Base-by-base conservation (phyloP, 331 rosid genomes). In the Pyracantha coccinea region DNA sequence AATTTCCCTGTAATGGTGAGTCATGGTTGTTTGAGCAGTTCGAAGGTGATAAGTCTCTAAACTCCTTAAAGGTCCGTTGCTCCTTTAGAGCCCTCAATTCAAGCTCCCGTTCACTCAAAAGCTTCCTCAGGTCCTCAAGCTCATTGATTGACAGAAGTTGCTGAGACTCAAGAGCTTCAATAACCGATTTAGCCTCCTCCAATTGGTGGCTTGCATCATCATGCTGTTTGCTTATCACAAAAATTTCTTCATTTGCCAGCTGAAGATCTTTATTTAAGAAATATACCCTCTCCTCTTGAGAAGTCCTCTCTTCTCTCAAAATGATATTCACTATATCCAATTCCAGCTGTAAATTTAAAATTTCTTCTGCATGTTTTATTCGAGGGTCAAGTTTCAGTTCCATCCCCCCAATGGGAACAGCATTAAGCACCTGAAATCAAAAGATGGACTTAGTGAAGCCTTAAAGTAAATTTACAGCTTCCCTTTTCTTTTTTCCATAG, bases 131-230 rank as follows among this genome's bases (percentile, higher is more conserved):
- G 28, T 87, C 96, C 77, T 92, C 99, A 66, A 87, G 74, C 84
- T 90, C 97, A 82, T 81, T 82, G 78, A 92, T 85, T 50, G 96
- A 85, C 79, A 87, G 69, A 83, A 90, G 55, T 69, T 94, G 97
- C 73, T 94, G 97, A 24, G 96, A 85, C 66, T 92, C 97, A 25
- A 94, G 82, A 75, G 96, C 97, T 76, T 88, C 97, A 79, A 90
- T 81, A 64, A 92, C 74, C 25, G 89, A 85, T 77, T 90, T 94
- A 53, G 92, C 78, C 78, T 85, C 93, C 71, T 78, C 71, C 82
- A 92, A 75, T 73, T 89, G 88, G 33, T 75, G 67, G 63, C 77
- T 78, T 73, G 86, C 82, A 53, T 85, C 92, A 66, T 89, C 85
- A 50, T 76, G 75, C 47, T 79, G 86, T 81, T 89, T 85, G 65